A percentile compares a stretch with the other conserved stretches of the same genome.
These are phyloP conservation scores for Triticum dicoccoides DNA, from an alignment of 176 grass and related monocot genomes.

Conservation along the genomic window DNA sequence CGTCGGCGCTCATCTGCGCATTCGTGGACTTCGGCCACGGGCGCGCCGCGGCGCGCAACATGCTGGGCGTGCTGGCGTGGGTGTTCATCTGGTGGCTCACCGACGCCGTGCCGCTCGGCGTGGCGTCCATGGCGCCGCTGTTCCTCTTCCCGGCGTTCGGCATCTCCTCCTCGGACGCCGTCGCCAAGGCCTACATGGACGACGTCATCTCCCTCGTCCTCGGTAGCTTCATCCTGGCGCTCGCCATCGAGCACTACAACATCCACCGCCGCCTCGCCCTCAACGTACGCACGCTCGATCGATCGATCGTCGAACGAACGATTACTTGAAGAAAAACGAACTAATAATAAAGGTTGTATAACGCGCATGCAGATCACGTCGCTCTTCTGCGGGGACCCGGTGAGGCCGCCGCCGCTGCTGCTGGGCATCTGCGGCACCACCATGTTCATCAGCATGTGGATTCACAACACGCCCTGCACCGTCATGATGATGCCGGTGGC, in stretches of 20 bases:
- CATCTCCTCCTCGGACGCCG: slow-evolving; percentile 49
- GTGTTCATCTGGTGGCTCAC: slow-evolving; percentile 95
- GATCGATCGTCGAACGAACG: no score
- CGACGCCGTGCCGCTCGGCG: slow-evolving; percentile 71
- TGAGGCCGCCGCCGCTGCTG: slow-evolving; percentile 57
- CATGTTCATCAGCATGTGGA: slow-evolving; percentile 81
- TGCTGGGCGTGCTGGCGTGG: slow-evolving; percentile 80
- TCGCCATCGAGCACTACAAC: slow-evolving; percentile 88
- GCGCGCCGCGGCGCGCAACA: slow-evolving; percentile 51
- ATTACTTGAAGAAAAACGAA: no score
- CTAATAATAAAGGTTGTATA: no score
- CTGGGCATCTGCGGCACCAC: slow-evolving; percentile 69
- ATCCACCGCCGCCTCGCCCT: slow-evolving; percentile 73
- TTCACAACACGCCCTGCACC: slow-evolving; percentile 80
- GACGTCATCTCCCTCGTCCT: slow-evolving; percentile 98
- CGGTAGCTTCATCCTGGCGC: slow-evolving; percentile 91
- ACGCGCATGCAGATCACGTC: slow-evolving; percentile 50
- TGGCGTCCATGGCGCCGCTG: slow-evolving; percentile 88
- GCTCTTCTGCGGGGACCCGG: slow-evolving; percentile 69
- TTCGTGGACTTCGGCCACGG: slow-evolving; percentile 40
- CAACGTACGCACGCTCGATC: neutral
- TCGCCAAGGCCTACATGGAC: slow-evolving; percentile 84
- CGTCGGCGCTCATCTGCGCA: slow-evolving; percentile 41
- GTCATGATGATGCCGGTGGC: slow-evolving; percentile 92
- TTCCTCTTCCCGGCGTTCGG: slow-evolving; percentile 86